Base-by-base conservation (phyloP, 495 filamentous ascomycete genomes). In the Neurospora sp. region DNA sequence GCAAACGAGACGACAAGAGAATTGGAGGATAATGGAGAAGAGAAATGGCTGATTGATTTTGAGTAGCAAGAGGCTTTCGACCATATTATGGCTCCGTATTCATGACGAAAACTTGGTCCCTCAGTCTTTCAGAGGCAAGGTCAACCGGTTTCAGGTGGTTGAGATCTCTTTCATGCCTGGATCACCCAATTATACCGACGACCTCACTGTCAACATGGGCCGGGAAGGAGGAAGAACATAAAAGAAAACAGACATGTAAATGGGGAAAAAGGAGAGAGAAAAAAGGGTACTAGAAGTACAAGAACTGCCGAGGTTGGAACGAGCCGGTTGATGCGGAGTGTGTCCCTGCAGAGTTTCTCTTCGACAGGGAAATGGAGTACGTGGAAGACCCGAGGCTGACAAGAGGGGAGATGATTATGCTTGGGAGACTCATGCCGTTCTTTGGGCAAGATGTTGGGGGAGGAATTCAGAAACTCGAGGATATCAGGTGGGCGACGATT, bases 41-140 rank as follows among this genome's bases (percentile, higher is more conserved):
- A 76, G 20, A 71, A 72, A 1, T 76, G 70, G 71, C 40, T 76
- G 22, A 76, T 76, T 39, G 42, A 73, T n/a, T 40, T 76, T 73
- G 35, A 37, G 35, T 37, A 37, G 35, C 35, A 37, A 37, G 35
- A 5, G 35, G 31, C 31, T 22, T 22, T 6, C 20, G 46, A 53
- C 5, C 20, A 53, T 4, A n/a, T 11, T 3, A 48, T 22, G n/a
- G n/a, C 46, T 22, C 10, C 20, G 42, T 44, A n/a, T 9, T 44
- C 18, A 44, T 44, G 42, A 44, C 42, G 18, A 44, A 9, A 44
- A 44, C 16, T 3, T 44, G 18, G 42, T 1, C 7, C 42, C 6
- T 44, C 42, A 9, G 8, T 44, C 16, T 44, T 44, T n/a, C 9
- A 44, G 18, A 44, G 42, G 18, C 42, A 44, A 44, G 42, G 41